A percentile compares a stretch with the other conserved stretches of the same genome.
These are phyloP conservation scores for Cryoendolithus antarcticus DNA, from an alignment of 2,329 filamentous ascomycete species.

Conservation along the genomic window DNA sequence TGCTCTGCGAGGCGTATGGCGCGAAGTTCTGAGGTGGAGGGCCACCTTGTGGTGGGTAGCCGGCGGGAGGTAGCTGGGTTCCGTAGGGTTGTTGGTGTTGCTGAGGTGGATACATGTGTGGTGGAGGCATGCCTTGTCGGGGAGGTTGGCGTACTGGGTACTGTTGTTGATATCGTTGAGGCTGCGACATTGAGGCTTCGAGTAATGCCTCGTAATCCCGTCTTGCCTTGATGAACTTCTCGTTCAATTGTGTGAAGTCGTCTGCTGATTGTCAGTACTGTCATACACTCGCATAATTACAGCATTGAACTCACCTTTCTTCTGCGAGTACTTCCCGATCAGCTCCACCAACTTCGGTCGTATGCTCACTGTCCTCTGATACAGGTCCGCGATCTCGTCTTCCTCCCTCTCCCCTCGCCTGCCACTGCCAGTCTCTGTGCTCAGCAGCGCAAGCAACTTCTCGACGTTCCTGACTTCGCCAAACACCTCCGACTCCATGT, in stretches of 20 bases:
- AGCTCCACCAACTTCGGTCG: conserved; percentile 93
- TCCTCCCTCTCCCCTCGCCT: conserved; percentile 62
- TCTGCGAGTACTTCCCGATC: conserved; percentile 98
- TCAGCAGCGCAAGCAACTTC: conserved; percentile 76
- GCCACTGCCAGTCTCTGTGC: conserved; percentile 50
- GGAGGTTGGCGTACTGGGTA: conserved; percentile 16
- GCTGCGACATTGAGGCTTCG: conserved; percentile 91
- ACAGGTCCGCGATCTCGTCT: conserved; percentile 83
- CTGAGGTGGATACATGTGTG: conserved; percentile 13
- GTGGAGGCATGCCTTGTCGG: conserved; percentile 5
- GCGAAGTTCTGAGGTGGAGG: conserved; percentile 6
- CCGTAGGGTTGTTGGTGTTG: conserved; percentile 17
- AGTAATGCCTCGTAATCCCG: conserved; percentile 93
- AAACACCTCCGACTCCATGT: conserved; percentile 80
- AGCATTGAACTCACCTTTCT: conserved; percentile 58
- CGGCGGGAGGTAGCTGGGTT: conserved; percentile 10
- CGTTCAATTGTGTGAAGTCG: conserved; percentile 95
- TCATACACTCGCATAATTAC: conserved; percentile 7
- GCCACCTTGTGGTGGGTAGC: conserved; percentile 19
- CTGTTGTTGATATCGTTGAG: conserved; percentile 43
- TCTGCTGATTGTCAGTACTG: conserved; percentile 42
- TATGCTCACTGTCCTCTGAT: conserved; percentile 88
- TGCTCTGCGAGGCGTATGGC: conserved; percentile 12
- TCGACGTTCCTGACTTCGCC: conserved; percentile 67
- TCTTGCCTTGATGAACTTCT: conserved; percentile 98